Evolutionary conservation across 1,139 yeast species (phyloP), one percentile per base, ranked within the genome.

Genomic region (Meyerozyma carpophila): DNA sequence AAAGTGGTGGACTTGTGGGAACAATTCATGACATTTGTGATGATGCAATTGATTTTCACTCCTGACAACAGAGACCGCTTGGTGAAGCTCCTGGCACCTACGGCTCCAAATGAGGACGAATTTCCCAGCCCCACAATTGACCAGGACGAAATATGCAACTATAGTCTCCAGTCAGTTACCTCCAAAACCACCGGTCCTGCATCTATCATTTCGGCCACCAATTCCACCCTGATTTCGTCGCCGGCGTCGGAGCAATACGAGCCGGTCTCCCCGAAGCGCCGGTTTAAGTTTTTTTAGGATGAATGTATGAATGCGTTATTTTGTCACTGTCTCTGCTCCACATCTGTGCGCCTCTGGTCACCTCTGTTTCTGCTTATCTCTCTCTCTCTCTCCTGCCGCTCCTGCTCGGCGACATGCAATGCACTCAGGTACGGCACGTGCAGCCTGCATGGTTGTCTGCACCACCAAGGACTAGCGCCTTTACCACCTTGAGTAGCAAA

Each of bases 1-100:
- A 50, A 46, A 14, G 42, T 51, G 41, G 44, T 54, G 24, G 43
- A 44, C 3, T 39, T 56, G 29, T 62, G 66, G 66, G 40, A 43
- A 16, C 47, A 47, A 25, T 54, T 61, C 34, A 44, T 62, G 25
- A 42, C 44, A 11, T 58, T 50, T 41, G 37, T 57, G 8, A 38
- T 56, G 14, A 39, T 48, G 16, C 58, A 54, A 6, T 31, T 53
- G 26, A 44, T 56, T 24, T 40, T 44, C 32, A 36, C 41, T 18
- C 14, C 25, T 13, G 39, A 32, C 24, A 38, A 31, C 26, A 11
- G 28, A 10, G 36, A n/a, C 9, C 21, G 14, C 20, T 9, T 21
- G n/a, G 14, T 6, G n/a, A 13, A 20, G 10, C 36, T 28, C 16
- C 36, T 21, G 18, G 34, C 27, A 5, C 43, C 32, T 5, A 11